Conservation (phyloP, 2,329 filamentous ascomycete species). For the Trichoderma endophyticum region DNA sequence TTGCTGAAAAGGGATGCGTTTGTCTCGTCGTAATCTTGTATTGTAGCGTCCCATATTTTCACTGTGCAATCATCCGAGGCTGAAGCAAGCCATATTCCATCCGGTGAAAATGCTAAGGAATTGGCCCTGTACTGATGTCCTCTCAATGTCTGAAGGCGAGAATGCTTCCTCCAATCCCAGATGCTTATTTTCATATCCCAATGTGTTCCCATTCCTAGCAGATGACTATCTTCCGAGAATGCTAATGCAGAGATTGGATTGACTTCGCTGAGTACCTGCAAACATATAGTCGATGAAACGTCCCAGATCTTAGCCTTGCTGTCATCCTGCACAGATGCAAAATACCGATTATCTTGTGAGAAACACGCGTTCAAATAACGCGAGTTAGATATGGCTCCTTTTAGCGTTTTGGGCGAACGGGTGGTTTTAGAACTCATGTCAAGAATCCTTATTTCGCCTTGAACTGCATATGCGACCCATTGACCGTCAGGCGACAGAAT, state of each 20-base stretch:
- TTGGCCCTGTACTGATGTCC: slow-evolving; percentile 19
- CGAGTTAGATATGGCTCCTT: too few species aligned
- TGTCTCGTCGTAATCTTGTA: neutral
- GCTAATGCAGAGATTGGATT: too few species aligned
- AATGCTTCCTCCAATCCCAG: neutral
- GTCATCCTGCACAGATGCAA: neutral
- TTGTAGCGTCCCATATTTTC: slow-evolving; percentile 21
- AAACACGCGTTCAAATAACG: neutral
- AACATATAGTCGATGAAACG: neutral
- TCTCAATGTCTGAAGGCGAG: slow-evolving; percentile 17
- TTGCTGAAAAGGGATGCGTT: neutral
- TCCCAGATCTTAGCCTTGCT: neutral
- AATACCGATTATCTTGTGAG: neutral
- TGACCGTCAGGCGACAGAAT: neutral
- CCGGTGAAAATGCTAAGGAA: slow-evolving; percentile 23
- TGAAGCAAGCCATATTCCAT: slow-evolving; percentile 23
- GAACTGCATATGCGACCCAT: neutral
- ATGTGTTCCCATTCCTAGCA: neutral
- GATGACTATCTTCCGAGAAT: neutral
- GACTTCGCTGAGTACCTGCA: neutral
- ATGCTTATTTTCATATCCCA: neutral
- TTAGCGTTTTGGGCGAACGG: neutral
- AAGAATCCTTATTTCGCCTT: neutral
- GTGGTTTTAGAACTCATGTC: neutral
- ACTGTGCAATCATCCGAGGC: slow-evolving; percentile 21